phyloP scores from a whole-genome alignment of 2,329 filamentous ascomycete genomes.

The Colletotrichum lupini region DNA sequence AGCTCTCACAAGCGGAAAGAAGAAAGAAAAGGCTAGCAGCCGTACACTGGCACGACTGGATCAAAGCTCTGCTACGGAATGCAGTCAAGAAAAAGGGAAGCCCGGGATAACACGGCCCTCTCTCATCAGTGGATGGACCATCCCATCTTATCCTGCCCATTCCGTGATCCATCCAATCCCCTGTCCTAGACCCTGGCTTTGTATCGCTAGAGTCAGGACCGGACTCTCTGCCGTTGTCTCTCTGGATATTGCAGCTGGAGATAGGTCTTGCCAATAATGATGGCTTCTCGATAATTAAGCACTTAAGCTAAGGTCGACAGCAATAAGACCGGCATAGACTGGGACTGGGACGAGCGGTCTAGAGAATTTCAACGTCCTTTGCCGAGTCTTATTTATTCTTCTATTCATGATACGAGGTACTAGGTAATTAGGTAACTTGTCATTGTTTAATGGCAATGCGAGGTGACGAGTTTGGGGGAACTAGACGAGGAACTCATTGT shows the following conservation, averaged over 20 bases:
- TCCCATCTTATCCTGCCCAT: not conserved
- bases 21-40: too few species aligned
- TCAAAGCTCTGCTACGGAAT: not conserved
- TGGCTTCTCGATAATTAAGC: not conserved
- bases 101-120: constrained; percentile 18
- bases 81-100: not conserved
- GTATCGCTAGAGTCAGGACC: constrained; percentile 15
- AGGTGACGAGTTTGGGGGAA: not conserved
- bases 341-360: not conserved
- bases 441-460: not conserved
- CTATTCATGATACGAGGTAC: too few species aligned
- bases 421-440: not conserved
- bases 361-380: not conserved
- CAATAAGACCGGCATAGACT: not conserved
- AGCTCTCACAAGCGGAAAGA: not conserved
- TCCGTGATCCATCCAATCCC: not conserved
- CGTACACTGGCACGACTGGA: not conserved
- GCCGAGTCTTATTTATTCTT: too few species aligned
- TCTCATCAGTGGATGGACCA: not conserved
- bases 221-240: constrained; percentile 11
- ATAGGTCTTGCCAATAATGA: not conserved
- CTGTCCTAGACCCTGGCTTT: constrained; percentile 19
- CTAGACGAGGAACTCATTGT: not conserved
- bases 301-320: not conserved
- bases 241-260: not conserved